phyloP scores from a whole-genome alignment of 768 basidiomycete species.

The Tephrocybe sp. region DNA sequence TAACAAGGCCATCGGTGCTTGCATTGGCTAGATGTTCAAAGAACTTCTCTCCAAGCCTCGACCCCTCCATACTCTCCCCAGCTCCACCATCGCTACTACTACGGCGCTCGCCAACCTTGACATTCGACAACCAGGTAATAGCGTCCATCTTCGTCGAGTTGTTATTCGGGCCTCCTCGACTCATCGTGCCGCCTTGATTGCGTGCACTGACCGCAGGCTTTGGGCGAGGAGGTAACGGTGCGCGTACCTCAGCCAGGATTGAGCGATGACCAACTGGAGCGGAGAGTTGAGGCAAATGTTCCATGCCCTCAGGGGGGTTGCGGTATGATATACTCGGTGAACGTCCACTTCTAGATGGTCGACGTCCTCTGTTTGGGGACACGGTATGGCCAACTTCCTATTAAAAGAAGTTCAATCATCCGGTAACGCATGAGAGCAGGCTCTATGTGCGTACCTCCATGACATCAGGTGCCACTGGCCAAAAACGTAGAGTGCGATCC shows the following conservation, averaged over 20 bases:
- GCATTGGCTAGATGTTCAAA: conserved; percentile 41
- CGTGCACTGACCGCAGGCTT: conserved; percentile 11
- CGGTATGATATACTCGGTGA: conserved; percentile 49
- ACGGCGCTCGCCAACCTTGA: conserved; percentile 59
- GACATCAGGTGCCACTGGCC: conserved; percentile 76
- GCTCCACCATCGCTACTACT: conserved; percentile 58
- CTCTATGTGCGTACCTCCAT: conserved; percentile 63
- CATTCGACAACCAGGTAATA: conserved; percentile 70
- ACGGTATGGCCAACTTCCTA: conserved; percentile 52
- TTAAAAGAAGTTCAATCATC: not conserved
- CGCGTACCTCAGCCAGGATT: conserved; percentile 72
- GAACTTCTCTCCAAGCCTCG: conserved; percentile 34
- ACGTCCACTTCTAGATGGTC: conserved; percentile 24
- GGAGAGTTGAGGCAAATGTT: conserved; percentile 49
- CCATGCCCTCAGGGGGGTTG: conserved; percentile 44
- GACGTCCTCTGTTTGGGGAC: conserved; percentile 31
- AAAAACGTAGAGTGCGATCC: conserved; percentile 88
- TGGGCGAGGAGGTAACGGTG: conserved; percentile 24
- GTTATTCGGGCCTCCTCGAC: conserved; percentile 48
- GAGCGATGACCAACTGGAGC: conserved; percentile 67
- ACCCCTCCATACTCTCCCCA: conserved; percentile 47
- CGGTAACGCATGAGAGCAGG: not conserved
- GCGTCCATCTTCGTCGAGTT: conserved; percentile 52
- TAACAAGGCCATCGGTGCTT: conserved; percentile 11
- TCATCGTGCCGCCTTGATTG: conserved; percentile 45